Conservation (phyloP, 2,329 filamentous ascomycete genomes). For the Hymenoscyphus infarciens region DNA sequence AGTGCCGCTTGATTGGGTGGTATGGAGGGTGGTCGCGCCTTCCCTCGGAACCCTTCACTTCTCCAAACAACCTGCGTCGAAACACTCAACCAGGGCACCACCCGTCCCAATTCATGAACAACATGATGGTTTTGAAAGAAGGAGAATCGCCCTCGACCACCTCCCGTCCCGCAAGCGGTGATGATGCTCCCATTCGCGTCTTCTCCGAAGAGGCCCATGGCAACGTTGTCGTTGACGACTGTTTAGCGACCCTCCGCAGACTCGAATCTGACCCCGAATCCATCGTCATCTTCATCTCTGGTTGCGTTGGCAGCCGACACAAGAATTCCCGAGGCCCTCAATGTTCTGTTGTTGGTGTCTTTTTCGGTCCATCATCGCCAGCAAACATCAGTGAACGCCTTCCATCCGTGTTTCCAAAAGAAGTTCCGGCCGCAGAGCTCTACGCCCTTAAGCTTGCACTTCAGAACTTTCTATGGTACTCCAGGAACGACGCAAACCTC, state of each 20-base stretch:
- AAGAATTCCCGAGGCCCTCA: neutral
- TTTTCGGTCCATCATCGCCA: neutral
- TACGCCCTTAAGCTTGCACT: neutral
- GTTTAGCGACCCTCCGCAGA: neutral
- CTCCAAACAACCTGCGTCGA: neutral
- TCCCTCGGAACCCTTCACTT: neutral
- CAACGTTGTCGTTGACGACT: neutral
- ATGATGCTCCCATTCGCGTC: neutral
- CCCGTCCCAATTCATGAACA: neutral
- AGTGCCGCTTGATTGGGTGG: no score
- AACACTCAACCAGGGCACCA: neutral
- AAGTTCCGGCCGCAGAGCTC: neutral
- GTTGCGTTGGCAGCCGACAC: neutral
- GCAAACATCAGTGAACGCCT: neutral
- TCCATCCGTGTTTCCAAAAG: neutral
- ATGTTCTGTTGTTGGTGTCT: neutral
- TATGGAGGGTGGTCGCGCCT: neutral
- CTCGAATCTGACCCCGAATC: neutral
- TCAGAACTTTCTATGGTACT: neutral
- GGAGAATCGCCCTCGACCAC: neutral
- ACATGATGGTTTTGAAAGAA: neutral
- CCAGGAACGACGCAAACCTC: neutral
- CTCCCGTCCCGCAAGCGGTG: neutral
- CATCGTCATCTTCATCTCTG: slow-evolving; percentile 5
- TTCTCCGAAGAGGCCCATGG: neutral